Conservation (phyloP, 2,329 filamentous ascomycete species). For the Fusarium zealandicum region DNA sequence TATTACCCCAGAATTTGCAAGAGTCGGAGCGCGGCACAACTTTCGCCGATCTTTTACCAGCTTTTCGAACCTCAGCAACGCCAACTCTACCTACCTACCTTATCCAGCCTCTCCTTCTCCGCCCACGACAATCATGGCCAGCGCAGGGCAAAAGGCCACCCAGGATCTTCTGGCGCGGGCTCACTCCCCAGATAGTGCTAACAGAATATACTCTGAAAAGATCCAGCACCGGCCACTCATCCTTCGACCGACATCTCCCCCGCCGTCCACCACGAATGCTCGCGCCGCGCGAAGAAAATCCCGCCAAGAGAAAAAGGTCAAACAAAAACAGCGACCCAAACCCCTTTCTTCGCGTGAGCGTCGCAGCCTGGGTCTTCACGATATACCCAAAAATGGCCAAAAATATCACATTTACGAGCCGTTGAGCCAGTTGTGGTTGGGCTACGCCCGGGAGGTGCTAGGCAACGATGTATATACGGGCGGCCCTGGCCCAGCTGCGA, state of each 20-base stretch:
- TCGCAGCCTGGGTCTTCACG: constrained; percentile 74
- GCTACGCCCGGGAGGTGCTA: constrained; percentile 84
- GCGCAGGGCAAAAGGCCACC: constrained; percentile 53
- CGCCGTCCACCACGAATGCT: constrained; percentile 59
- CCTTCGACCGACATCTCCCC: constrained; percentile 77
- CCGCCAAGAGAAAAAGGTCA: constrained; percentile 54
- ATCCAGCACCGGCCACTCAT: constrained; percentile 83
- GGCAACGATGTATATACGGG: constrained; percentile 65
- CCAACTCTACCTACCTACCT: too few relatives aligned
- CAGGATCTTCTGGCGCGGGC: constrained; percentile 76
- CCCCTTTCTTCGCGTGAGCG: constrained; percentile 84
- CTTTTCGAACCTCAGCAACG: neutral
- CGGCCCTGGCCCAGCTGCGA: constrained; percentile 68
- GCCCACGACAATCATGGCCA: constrained; percentile 44
- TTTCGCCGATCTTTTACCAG: constrained; percentile 26
- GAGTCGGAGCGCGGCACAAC: constrained; percentile 21
- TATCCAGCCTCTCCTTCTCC: neutral
- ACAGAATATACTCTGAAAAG: constrained; percentile 80
- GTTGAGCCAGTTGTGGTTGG: constrained; percentile 80
- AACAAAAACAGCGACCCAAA: constrained; percentile 60
- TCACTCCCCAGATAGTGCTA: constrained; percentile 75
- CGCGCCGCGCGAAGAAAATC: constrained; percentile 64
- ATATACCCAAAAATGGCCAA: constrained; percentile 70
- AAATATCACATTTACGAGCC: constrained; percentile 78
- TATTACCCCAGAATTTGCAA: constrained; percentile 32